These are phyloP conservation scores for Stevia rebaudiana DNA, from an alignment of 140 eudicot species.

Conservation along the genomic window DNA sequence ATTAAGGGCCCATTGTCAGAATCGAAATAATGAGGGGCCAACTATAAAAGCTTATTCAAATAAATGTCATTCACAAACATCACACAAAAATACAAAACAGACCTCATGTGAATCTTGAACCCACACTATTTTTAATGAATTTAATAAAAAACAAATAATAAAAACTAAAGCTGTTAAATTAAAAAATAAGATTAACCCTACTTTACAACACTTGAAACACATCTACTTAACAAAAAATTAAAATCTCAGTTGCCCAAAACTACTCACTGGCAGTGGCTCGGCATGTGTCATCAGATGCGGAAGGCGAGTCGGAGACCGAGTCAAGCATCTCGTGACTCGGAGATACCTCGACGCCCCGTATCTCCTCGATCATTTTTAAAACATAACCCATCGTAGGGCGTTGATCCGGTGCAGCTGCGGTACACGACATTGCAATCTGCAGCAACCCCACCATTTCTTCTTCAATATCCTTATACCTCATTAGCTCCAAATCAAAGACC, in stretches of 20 bases:
- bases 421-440: constrained; percentile 88
- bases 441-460: constrained; percentile 95
- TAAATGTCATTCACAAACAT: no score
- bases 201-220: constrained; percentile 17
- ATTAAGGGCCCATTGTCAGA: neutral
- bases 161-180: neutral
- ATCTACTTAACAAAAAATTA: constrained; percentile 5
- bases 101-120: neutral
- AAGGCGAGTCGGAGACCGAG: constrained; percentile 75
- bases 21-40: neutral
- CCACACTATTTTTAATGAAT: neutral
- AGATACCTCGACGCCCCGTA: constrained; percentile 68
- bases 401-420: constrained; percentile 64
- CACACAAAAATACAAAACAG: neutral
- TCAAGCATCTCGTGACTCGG: constrained; percentile 53
- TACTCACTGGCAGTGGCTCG: constrained; percentile 62
- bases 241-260: neutral
- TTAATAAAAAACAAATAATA: constrained; percentile 16
- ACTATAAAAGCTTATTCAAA: neutral
- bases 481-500: constrained; percentile 90
- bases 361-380: constrained; percentile 83
- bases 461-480: constrained; percentile 86
- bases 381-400: constrained; percentile 70
- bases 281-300: constrained; percentile 54
- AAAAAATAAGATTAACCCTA: constrained; percentile 18